These are phyloP conservation scores for Microascus cirrosus DNA, from an alignment of 2,329 filamentous ascomycete genomes.

Conservation along the genomic window DNA sequence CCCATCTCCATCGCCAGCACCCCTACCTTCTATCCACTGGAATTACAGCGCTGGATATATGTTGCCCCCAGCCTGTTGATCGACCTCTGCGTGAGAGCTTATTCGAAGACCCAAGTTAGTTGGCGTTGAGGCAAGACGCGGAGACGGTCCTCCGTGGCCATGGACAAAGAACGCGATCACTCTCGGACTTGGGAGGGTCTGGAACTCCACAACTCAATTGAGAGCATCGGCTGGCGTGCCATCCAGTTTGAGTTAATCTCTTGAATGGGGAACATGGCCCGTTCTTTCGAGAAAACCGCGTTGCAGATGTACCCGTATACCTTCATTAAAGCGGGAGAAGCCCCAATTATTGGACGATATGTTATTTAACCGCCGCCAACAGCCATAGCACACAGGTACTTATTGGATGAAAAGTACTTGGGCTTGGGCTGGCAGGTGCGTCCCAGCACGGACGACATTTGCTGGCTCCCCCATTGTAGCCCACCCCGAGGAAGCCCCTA, in stretches of 20 bases:
- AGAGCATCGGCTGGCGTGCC: neutral
- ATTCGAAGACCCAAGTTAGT: too few species aligned
- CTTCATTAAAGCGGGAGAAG: neutral
- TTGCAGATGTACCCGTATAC: neutral
- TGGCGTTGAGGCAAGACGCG: too few species aligned
- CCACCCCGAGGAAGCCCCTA: neutral
- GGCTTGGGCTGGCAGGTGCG: neutral
- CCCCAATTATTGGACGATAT: neutral
- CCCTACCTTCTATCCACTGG: too few species aligned
- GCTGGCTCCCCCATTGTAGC: neutral
- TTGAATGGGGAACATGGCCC: neutral
- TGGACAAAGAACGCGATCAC: neutral
- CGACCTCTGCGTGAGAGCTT: too few species aligned
- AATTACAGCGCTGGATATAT: too few species aligned
- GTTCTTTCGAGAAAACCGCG: neutral
- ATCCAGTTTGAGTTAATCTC: neutral
- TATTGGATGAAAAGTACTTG: neutral
- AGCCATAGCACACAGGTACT: neutral
- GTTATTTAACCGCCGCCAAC: neutral
- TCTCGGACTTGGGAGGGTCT: neutral
- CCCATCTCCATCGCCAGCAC: neutral
- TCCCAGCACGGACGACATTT: neutral
- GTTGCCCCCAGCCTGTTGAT: too few species aligned
- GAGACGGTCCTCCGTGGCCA: neutral
- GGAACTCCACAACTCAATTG: neutral